Base-by-base conservation (phyloP, 225 moss, liverwort and hornwort species). In the Straminergon stramineum region DNA sequence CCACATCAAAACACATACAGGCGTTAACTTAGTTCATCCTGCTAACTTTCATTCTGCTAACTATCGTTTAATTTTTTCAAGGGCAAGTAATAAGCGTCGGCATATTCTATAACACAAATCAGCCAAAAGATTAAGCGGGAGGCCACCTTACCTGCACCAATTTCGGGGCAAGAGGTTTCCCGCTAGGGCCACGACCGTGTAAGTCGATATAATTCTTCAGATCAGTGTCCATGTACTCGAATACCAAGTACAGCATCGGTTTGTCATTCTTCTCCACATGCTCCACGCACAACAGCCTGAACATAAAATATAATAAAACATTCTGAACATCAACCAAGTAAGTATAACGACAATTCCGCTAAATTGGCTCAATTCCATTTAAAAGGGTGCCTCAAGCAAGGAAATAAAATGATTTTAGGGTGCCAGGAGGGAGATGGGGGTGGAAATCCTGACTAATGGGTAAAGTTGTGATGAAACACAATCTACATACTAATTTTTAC, bases 181-280 rank as follows among this genome's bases (percentile, higher is more conserved):
- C 92, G 61, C 89, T 86, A 14, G 91, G 48, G 17, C 94, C 94
- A 85, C 94, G 90, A 32, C 92, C 91, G 21, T 94, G 91, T 17
- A 85, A 85, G 57, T 94, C 94, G 27, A 94, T 94, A n/a, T 92
- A 94, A 32, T 94, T 89, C 63, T 94, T 94, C 60, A 94, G 79
- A 63, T 94, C 92, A 26, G 94, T 94, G 88, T 94, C 94, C 94
- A 92, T 92, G 64, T 94, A 94, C 83, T 94, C 91, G 75, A 94
- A 94, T 41, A 94, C 92, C 89, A 94, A 79, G 68, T 94, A 94
- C 51, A 94, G 63, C 94, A 94, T 92, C 52, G 92, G 94, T 65
- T 94, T 89, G 45, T 87, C 52, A 24, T 92, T 85, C 65, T 90
- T 91, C 92, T 92, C 92, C 52, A 94, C 94, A 21, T 94, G 94